These are phyloP conservation scores for Trametes polyzona DNA, from an alignment of 1,284 basidiomycete genomes.

Conservation along the genomic window DNA sequence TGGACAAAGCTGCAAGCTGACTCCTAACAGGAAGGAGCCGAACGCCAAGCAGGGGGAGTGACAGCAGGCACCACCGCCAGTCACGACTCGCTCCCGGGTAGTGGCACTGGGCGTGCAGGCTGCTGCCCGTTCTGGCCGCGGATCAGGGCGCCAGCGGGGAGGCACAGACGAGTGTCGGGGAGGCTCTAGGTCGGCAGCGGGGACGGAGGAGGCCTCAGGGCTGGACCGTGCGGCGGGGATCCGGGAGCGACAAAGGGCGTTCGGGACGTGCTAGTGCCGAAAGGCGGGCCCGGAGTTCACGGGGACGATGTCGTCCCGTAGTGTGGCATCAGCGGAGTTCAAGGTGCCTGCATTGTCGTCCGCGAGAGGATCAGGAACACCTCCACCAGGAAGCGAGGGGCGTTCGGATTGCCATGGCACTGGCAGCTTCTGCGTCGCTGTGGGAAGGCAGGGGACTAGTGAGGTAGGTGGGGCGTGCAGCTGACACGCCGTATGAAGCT, in stretches of 20 bases:
- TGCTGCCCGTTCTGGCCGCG: background rate
- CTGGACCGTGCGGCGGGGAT: background rate
- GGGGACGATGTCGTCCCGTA: background rate
- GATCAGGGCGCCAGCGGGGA: background rate
- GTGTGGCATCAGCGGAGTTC: constrained; percentile 14
- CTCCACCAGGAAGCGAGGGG: background rate
- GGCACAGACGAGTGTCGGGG: background rate
- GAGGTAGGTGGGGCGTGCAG: background rate
- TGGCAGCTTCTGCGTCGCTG: background rate
- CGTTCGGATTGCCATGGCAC: constrained; percentile 2
- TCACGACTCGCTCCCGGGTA: background rate
- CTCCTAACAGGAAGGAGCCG: background rate
- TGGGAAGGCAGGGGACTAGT: background rate
- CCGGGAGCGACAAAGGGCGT: background rate
- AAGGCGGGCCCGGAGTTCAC: constrained; percentile 1
- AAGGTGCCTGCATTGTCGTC: background rate
- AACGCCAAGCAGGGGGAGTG: background rate
- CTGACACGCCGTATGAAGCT: background rate
- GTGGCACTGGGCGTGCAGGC: background rate
- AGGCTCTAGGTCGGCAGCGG: background rate
- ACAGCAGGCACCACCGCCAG: constrained; percentile 2
- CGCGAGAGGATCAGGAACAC: constrained; percentile 6
- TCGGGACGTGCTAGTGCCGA: background rate
- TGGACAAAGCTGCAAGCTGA: no score
- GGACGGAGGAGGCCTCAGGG: background rate